Percentiles rank a stretch among this genome's conserved stretches.
These are phyloP conservation scores for Beauveria sp. DNA, from an alignment of 2,329 filamentous ascomycete species.

Conservation along the genomic window DNA sequence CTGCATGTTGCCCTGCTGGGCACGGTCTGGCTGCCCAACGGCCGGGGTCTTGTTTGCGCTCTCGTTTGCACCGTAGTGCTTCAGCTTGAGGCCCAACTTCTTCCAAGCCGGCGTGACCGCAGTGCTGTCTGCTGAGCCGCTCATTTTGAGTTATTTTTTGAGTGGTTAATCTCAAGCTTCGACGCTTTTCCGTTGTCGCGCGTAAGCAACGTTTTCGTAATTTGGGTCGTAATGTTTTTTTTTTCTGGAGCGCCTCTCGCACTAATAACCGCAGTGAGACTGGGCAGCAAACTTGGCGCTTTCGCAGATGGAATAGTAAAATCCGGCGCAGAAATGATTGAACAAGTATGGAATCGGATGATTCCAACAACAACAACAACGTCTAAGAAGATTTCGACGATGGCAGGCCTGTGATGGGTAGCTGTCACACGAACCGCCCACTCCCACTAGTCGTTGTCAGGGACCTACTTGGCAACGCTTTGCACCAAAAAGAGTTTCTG, in stretches of 20 bases:
- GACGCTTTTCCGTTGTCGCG: background rate
- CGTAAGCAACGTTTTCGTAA: background rate
- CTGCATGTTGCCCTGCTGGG: slow-evolving; percentile 11
- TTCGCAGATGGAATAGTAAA: background rate
- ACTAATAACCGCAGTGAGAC: background rate
- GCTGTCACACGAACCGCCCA: background rate
- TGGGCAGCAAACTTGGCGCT: background rate
- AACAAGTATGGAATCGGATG: background rate
- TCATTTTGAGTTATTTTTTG: slow-evolving; percentile 6
- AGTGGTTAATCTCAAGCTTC: background rate
- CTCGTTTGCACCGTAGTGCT: slow-evolving; percentile 21
- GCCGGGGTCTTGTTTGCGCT: slow-evolving; percentile 4
- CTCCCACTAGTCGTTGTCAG: background rate
- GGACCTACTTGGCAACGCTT: background rate
- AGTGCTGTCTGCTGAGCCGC: slow-evolving; percentile 3
- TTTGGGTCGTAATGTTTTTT: slow-evolving; percentile 9
- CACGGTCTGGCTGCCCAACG: slow-evolving; percentile 13
- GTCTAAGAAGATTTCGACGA: background rate
- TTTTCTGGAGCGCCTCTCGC: slow-evolving; percentile 1
- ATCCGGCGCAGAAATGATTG: background rate
- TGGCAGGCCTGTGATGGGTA: background rate
- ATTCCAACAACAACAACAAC: background rate
- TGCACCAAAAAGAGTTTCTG: background rate
- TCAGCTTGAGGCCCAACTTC: slow-evolving; percentile 56
- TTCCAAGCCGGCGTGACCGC: slow-evolving; percentile 45